A percentile compares a stretch with the other conserved stretches of the same genome.
Evolutionary conservation across 2,329 filamentous ascomycete species (phyloP).

Genomic region (Aspergillus piperis): DNA sequence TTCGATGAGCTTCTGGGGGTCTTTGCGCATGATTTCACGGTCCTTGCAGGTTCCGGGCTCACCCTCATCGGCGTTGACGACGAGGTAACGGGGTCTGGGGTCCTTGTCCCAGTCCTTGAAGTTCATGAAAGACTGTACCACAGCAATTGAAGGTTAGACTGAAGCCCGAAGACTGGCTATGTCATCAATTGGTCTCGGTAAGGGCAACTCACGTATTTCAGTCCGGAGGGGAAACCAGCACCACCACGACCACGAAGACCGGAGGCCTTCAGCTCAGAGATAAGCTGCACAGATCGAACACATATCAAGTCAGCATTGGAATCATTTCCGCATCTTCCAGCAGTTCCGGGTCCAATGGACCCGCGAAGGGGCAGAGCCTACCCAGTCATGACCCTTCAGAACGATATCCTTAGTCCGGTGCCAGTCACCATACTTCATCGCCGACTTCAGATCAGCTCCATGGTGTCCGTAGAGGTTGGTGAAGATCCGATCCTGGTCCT

Average conservation of each 20-base stretch:
- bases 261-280: constrained; percentile 94
- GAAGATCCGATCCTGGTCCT: constrained; percentile 98
- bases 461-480: constrained; percentile 96
- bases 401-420: constrained; percentile 99
- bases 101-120: constrained; percentile 99
- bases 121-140: constrained; percentile 92
- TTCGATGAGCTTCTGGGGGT: constrained; percentile 98
- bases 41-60: constrained; percentile 99
- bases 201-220: constrained; percentile 85
- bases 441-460: constrained; percentile 86
- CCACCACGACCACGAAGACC: constrained; percentile 93
- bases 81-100: constrained; percentile 89
- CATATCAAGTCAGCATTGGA: constrained; percentile 26
- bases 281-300: constrained; percentile 62
- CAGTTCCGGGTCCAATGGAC: background rate
- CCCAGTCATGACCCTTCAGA: constrained; percentile 94
- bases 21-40: constrained; percentile 99
- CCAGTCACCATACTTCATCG: constrained; percentile 98
- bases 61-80: constrained; percentile 98
- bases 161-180: background rate
- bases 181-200: background rate
- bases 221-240: constrained; percentile 93
- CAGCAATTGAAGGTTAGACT: background rate
- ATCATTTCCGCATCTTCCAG: background rate
- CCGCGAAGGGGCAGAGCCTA: constrained; percentile 34